Percentiles rank a stretch among this genome's conserved stretches.
Conservation (phyloP, 768 basidiomycete genomes). For the Tylopilus intermedius region DNA sequence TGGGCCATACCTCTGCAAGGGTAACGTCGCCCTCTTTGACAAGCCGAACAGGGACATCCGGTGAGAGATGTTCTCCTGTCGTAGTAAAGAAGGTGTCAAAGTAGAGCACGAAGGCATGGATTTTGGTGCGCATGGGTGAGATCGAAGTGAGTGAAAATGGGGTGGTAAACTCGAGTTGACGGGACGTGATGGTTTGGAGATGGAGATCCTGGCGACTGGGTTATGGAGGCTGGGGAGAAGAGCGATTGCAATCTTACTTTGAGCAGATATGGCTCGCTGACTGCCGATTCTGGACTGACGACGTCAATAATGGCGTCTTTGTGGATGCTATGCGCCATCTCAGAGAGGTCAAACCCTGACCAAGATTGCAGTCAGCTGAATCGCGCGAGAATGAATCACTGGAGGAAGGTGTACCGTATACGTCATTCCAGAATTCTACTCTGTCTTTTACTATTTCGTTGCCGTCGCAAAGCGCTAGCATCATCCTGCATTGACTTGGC, state of each 20-base stretch:
- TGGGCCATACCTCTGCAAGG: slow-evolving; percentile 77
- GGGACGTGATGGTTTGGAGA: slow-evolving; percentile 55
- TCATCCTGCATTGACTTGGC: slow-evolving; percentile 83
- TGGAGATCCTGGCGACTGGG: slow-evolving; percentile 60
- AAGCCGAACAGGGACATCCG: slow-evolving; percentile 48
- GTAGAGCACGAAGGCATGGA: slow-evolving; percentile 81
- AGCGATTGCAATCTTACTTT: slow-evolving; percentile 47
- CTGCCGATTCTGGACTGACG: slow-evolving; percentile 56
- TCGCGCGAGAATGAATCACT: not conserved
- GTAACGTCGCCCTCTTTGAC: slow-evolving; percentile 54
- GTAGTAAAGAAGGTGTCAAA: slow-evolving; percentile 92
- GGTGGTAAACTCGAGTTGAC: slow-evolving; percentile 76
- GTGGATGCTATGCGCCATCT: slow-evolving; percentile 72
- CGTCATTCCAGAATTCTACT: slow-evolving; percentile 83
- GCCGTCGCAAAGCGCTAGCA: slow-evolving; percentile 78
- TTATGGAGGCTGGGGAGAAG: not conserved
- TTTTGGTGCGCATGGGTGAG: slow-evolving; percentile 53
- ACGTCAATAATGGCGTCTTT: slow-evolving; percentile 84
- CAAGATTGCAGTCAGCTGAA: not conserved
- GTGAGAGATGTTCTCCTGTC: slow-evolving; percentile 48
- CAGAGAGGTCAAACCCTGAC: slow-evolving; percentile 81
- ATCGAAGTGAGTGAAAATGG: slow-evolving; percentile 70
- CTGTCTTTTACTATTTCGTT: slow-evolving; percentile 74
- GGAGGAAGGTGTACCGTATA: slow-evolving; percentile 62
- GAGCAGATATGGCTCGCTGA: slow-evolving; percentile 58